Percentiles rank a stretch among this genome's conserved stretches.
Conservation (phyloP, 2,329 filamentous ascomycete species). For the Thielaviopsis musarum region DNA sequence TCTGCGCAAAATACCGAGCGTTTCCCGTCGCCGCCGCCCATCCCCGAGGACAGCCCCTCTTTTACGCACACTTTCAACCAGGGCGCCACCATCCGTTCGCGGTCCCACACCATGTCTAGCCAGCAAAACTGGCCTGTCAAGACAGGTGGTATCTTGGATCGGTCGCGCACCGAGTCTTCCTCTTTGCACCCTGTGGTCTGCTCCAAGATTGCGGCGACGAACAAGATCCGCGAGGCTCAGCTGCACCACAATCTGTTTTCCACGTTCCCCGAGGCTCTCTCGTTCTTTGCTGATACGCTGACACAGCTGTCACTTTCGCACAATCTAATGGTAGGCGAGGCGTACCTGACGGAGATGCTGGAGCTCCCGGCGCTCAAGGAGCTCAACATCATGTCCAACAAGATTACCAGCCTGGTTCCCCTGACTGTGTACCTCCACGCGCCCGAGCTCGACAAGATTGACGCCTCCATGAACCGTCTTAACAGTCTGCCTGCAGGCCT, state of each 20-base stretch:
- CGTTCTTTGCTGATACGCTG: slow-evolving; percentile 53
- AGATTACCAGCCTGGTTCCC: slow-evolving; percentile 51
- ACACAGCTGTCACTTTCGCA: slow-evolving; percentile 57
- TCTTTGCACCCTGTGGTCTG: slow-evolving; percentile 40
- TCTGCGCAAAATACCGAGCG: neutral
- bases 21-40: neutral
- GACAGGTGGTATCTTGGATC: slow-evolving; percentile 48
- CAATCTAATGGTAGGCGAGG: slow-evolving; percentile 50
- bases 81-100: slow-evolving; percentile 29
- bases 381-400: slow-evolving; percentile 59
- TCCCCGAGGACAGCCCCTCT: neutral
- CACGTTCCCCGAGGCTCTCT: slow-evolving; percentile 51
- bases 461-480: slow-evolving; percentile 72
- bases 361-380: slow-evolving; percentile 60
- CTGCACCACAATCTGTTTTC: slow-evolving; percentile 65
- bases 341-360: slow-evolving; percentile 49
- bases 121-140: slow-evolving; percentile 38
- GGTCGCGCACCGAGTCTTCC: slow-evolving; percentile 48
- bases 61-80: slow-evolving; percentile 15
- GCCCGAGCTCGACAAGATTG: slow-evolving; percentile 56
- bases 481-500: slow-evolving; percentile 47
- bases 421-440: slow-evolving; percentile 53
- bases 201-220: slow-evolving; percentile 36
- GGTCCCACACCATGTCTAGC: slow-evolving; percentile 30
- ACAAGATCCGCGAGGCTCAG: slow-evolving; percentile 39